Evolutionary conservation across 1,284 basidiomycete genomes (phyloP), one percentile per base, ranked within the genome.

Genomic region (Ganoderma meredithae): DNA sequence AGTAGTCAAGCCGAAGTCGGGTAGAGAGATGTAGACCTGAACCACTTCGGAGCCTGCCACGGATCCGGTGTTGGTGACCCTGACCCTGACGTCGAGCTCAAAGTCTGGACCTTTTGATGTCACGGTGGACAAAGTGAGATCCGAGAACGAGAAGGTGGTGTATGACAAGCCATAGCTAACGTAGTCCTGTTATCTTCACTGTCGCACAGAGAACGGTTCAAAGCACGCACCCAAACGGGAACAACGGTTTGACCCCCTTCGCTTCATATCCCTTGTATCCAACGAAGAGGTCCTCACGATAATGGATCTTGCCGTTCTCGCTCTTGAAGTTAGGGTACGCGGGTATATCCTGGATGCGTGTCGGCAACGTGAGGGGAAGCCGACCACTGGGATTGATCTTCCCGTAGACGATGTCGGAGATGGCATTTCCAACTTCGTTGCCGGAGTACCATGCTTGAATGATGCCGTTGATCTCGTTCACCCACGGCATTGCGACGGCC

Each of bases 371-470:
- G 70, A 95, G 80, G 2, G 93, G 88, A 9, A 95, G 83, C 53
- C 88, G 86, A 5, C 90, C 93, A 59, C 85, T 84, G 0, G 93
- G 93, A 74, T 93, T 94, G 63, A 90, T 83, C 66, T 84, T 85
- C 43, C 93, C 93, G 76, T 87, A 94, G 15, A 95, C 75, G 17
- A 95, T 82, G 75, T 93, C 91, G 10, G 89, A 88, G 65, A 95
- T 85, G 0, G 90, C 90, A 75, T 91, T 91, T 2, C 93, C 93
- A 17, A 83, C 82, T 78, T 93, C 92, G 76, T 94, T 93, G 2
- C 93, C 93, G 6, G 87, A 88, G 74, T 93, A 94, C 89, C 89
- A 91, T 0, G 88, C 80, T 69, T 90, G 88, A 8, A 91, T 72
- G 41, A 90, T 77, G 1, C 83, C 85, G n/a, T 78, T 77, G 19